Evolutionary conservation across 1,284 basidiomycete species (phyloP), one percentile per base, ranked within the genome.

Genomic region (Hymenochaete sp.): DNA sequence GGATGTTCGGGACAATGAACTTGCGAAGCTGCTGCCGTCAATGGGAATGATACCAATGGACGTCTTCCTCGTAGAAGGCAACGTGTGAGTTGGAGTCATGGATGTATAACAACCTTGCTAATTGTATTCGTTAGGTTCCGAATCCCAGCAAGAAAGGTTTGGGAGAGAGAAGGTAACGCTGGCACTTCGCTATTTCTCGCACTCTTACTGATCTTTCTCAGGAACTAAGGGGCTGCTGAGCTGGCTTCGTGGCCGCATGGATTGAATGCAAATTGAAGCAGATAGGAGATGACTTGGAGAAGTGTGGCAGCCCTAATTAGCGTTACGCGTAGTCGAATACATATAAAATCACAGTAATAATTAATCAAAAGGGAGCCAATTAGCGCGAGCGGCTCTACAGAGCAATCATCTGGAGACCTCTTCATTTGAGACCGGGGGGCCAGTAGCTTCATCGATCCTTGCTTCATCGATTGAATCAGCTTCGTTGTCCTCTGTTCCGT

Each of bases 41-140:
- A 58, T 88, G 43, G 86, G 86, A 10, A 56, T 86, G 50, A 57
- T 89, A 38, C 79, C 85, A 18, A 60, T 89, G 53, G 84, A 88
- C 44, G 77, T 85, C 9, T 77, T 89, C 47, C 62, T 86, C 53
- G 86, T 89, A 27, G 86, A 89, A 56, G 85, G 85, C n/a, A 89
- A 89, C 62, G 63, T 70, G 83, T 87, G 59, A 66, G 83, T 74
- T 19, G 11, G 3, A 18, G 7, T 21, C 16, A n/a, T 24, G 16
- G 11, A 18, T n/a, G 7, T n/a, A 21, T 31, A 31, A 14, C 28
- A 31, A 31, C 28, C 32, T 28, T 44, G 21, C 18, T 6, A 4
- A 22, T 4, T 45, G 32, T 22, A 29, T 47, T 46, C 25, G 29
- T 28, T 29, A 87, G 83, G 11, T 89, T 89, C 67, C 79, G 86